Evolutionary conservation across 2,329 filamentous ascomycete genomes (phyloP), one percentile per base, ranked within the genome.

Genomic region (Neonectria sp.): DNA sequence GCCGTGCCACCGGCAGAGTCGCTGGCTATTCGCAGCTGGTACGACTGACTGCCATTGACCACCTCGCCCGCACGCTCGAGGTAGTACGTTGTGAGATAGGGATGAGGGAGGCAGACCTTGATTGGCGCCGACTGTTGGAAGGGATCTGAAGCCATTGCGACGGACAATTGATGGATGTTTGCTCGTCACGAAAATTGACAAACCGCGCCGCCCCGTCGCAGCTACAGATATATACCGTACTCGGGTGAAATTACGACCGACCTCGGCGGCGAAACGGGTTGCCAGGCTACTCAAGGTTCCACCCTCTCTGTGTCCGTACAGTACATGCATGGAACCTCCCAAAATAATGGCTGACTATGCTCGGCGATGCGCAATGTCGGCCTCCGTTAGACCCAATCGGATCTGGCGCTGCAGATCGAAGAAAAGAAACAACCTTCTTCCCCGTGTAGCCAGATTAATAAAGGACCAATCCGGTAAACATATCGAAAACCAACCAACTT

Each of bases 101-200:
- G 69, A 57, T 66, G 67, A 21, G 70, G 68, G 13, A 68, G 65
- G 49, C 79, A 68, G 81, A 88, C 87, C 83, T 90, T 90, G 40
- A 74, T 68, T 53, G 73, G 70, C 21, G 67, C 65, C 45, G 67
- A 49, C 64, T 72, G 65, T 27, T 71, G 64, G 27, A 75, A 74
- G 25, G 68, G 68, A 62, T 75, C 58, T 64, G 71, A 69, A 27
- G 65, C 62, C 71, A 75, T 75, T 37, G 51, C 52, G 31, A 17
- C 61, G 70, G 57, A 24, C 35, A 37, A 24, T 33, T 25, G 53
- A 59, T 31, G 49, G 29, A 29, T 11, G 5, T 3, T 31, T 27
- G 25, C 13, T 52, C 17, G 49, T 21, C 15, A 40, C 8, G 24
- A 24, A 24, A 49, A 27, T 27, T 29, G 33, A 27, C 33, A 59